Evolutionary conservation across 306 rosid genomes (phyloP).

Genomic region (Vicia faba): DNA sequence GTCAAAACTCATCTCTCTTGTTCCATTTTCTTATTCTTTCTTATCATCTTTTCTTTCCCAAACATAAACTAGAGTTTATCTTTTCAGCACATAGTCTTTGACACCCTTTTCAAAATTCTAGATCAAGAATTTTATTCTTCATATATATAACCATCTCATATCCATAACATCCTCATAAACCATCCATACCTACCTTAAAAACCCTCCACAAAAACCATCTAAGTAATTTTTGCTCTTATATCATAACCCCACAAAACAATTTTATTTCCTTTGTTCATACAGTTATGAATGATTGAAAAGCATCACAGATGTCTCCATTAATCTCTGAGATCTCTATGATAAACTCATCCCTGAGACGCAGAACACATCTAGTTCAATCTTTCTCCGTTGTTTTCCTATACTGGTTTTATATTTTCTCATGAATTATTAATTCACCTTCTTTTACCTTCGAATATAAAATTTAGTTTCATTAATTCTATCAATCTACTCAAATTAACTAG

Average conservation of each 20-base stretch:
- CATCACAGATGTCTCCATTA: conserved; percentile 56
- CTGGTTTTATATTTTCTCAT: conserved; percentile 85
- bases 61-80: background rate
- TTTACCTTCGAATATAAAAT: background rate
- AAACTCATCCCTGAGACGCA: conserved; percentile 68
- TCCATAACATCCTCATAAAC: background rate
- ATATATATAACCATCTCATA: conserved; percentile 18
- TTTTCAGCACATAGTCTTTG: conserved; percentile 42
- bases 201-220: background rate
- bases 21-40: conserved; percentile 21
- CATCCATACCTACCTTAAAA: conserved; percentile 13
- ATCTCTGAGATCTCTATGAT: conserved; percentile 68
- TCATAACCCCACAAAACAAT: background rate
- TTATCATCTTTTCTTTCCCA: conserved; percentile 22
- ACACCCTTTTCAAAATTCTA: conserved; percentile 30
- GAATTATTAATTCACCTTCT: conserved; percentile 38
- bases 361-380: conserved; percentile 81
- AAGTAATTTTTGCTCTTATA: background rate
- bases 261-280: conserved; percentile 23
- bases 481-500: background rate
- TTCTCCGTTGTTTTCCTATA: conserved; percentile 94
- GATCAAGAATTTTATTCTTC: conserved; percentile 14
- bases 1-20: conserved; percentile 32
- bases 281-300: conserved; percentile 48
- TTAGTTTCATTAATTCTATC: conserved; percentile 4